Evolutionary conservation across 768 basidiomycete species (phyloP).

Genomic region (Naematelia aurantialba): DNA sequence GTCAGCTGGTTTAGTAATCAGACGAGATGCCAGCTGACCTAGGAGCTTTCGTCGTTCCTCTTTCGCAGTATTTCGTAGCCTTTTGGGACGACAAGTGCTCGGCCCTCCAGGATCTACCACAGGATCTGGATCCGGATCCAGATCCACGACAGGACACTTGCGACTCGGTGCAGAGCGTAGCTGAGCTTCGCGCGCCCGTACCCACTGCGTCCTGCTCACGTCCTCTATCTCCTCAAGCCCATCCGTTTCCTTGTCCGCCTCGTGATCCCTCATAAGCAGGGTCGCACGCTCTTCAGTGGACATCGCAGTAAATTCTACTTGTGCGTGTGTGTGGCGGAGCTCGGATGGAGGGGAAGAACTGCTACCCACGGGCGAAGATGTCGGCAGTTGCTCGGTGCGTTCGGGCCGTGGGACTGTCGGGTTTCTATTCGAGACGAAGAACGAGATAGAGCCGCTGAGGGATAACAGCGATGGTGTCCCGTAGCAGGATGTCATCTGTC

Average conservation of each 20-base stretch:
- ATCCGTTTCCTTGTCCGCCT: conserved; percentile 7
- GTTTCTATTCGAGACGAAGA: neutral
- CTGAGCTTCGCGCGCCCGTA: too few relatives aligned
- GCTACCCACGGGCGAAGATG: neutral
- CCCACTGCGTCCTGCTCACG: conserved; percentile 17
- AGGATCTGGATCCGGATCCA: too few relatives aligned
- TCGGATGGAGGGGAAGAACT: neutral
- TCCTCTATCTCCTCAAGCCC: conserved; percentile 19
- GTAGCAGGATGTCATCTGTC: neutral
- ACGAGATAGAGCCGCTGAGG: neutral
- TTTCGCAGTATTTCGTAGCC: neutral
- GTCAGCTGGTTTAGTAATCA: neutral
- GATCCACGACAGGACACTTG: too few relatives aligned
- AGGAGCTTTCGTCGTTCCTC: neutral
- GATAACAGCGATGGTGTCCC: neutral
- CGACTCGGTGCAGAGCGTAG: too few relatives aligned
- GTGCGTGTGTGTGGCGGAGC: too few relatives aligned
- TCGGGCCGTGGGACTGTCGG: neutral
- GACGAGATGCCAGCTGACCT: neutral
- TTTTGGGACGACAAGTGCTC: too few relatives aligned
- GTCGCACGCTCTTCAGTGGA: too few relatives aligned
- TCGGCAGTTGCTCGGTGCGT: neutral
- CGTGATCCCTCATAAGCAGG: neutral
- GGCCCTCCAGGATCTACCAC: too few relatives aligned
- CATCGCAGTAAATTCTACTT: too few relatives aligned